Conservation (phyloP, 2,329 filamentous ascomycete genomes). For the Aspergillus texensis region DNA sequence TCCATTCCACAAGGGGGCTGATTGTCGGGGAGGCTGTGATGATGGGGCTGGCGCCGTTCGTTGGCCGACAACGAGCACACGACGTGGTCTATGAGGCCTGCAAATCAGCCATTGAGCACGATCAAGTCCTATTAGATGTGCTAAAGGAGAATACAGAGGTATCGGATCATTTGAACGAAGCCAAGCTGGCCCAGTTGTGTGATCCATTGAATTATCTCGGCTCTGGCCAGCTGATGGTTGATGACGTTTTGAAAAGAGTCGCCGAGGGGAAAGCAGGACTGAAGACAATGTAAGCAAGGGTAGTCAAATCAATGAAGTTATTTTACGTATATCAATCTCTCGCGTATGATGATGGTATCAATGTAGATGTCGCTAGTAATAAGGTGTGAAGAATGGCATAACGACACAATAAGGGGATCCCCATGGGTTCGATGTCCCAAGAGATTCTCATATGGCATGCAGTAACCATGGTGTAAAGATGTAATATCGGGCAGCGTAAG, state of each 20-base stretch:
- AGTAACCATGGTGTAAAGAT: too few relatives aligned
- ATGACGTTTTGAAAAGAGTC: constrained; percentile 30
- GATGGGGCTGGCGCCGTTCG: constrained; percentile 59
- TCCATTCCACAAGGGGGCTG: constrained; percentile 54
- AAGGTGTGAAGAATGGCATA: too few relatives aligned
- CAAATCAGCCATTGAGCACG: constrained; percentile 51
- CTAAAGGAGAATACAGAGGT: constrained; percentile 45
- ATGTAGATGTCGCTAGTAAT: too few relatives aligned
- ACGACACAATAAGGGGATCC: too few relatives aligned
- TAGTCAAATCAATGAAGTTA: too few relatives aligned
- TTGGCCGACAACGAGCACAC: constrained; percentile 57
- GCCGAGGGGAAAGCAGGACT: not conserved
- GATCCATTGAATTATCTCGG: constrained; percentile 56
- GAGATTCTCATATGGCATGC: too few relatives aligned
- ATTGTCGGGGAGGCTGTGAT: constrained; percentile 64
- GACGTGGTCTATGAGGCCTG: constrained; percentile 61
- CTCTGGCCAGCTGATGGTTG: constrained; percentile 36
- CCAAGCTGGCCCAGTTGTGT: constrained; percentile 46
- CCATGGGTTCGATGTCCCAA: too few relatives aligned
- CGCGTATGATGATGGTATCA: too few relatives aligned
- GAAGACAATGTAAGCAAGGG: not conserved
- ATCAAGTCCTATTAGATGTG: constrained; percentile 47
- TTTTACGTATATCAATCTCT: too few relatives aligned
- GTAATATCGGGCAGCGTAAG: too few relatives aligned
- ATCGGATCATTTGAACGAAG: constrained; percentile 45